These are phyloP conservation scores for Thozetella sp. DNA, from an alignment of 495 filamentous ascomycete species.

Conservation along the genomic window DNA sequence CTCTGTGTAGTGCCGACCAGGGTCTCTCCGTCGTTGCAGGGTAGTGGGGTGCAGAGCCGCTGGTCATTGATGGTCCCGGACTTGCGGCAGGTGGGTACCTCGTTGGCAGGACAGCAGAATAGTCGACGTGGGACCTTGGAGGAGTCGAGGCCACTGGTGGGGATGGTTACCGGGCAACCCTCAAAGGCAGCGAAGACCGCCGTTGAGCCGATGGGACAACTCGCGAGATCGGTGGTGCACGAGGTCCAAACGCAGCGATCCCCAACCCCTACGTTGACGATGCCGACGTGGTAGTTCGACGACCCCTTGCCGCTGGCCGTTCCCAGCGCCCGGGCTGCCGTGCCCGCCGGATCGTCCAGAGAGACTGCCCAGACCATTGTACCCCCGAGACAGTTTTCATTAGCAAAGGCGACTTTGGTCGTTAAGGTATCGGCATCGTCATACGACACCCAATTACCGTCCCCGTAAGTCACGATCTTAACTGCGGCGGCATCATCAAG, in stretches of 20 bases:
- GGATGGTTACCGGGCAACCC: background rate
- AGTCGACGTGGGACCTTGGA: background rate
- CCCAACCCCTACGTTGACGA: background rate
- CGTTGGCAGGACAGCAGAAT: background rate
- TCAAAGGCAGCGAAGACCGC: background rate
- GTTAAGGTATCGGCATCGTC: constrained; percentile 39
- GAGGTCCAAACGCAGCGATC: background rate
- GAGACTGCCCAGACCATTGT: constrained; percentile 26
- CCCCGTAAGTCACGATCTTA: constrained; percentile 32
- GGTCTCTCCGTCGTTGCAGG: background rate
- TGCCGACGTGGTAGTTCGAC: background rate
- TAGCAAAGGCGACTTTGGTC: constrained; percentile 37
- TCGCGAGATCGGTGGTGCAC: background rate
- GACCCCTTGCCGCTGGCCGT: background rate
- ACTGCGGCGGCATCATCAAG: constrained; percentile 18
- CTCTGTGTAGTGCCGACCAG: background rate
- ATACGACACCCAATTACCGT: constrained; percentile 48
- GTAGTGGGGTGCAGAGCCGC: background rate
- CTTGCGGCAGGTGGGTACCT: background rate
- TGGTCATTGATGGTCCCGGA: background rate
- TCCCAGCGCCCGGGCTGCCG: background rate
- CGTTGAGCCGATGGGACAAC: background rate
- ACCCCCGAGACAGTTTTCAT: constrained; percentile 23
- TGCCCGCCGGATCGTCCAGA: constrained; percentile 33
- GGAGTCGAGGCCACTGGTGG: background rate